Evolutionary conservation across 2,329 filamentous ascomycete genomes (phyloP), one percentile per base, ranked within the genome.

Genomic region (Fusarium fracticaudum): DNA sequence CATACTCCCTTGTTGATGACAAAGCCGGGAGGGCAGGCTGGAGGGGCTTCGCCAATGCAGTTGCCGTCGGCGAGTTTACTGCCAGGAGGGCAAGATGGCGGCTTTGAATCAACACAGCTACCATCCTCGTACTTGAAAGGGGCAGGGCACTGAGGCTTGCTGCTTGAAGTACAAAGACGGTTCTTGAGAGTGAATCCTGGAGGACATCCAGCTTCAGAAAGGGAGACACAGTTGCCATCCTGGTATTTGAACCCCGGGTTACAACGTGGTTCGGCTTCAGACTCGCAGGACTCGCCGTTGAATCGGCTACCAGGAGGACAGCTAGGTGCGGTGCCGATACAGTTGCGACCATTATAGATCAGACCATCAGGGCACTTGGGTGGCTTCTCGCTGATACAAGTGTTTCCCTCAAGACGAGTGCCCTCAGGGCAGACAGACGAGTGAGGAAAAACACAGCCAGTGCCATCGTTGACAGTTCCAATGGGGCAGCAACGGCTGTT

Each of bases 361-460:
- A 71, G 50, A 7, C 44, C 47, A 6, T 71, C 67, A 7, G 48
- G 54, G 14, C 67, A 71, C 35, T 31, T 17, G 5, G 67, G 68
- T 6, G 37, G 48, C 9, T 38, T 53, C 26, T 45, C 61, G 26
- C 64, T 59, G n/a, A 72, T 67, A 8, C 70, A 72, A 29, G 50
- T 59, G 26, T 72, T 72, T 8, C 64, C 69, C n/a, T 69, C 54
- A 15, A 72, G 70, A 18, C 60, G 38, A 3, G 69, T 72, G 2
- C 60, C 70, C 22, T 62, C 45, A n/a, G 64, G 51, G 6, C 64
- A 72, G 3, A 72, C 69, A 3, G 64, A 72, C 8, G 69, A 72
- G 22, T 72, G n/a, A 14, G 70, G 70, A n/a, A 72, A 72, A 12
- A 72, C 69, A 26, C 70, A 72, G 26, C 64, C 69, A 9, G 59